Evolutionary conservation across 2,329 filamentous ascomycete species (phyloP).

Genomic region (Fusarium napiforme): DNA sequence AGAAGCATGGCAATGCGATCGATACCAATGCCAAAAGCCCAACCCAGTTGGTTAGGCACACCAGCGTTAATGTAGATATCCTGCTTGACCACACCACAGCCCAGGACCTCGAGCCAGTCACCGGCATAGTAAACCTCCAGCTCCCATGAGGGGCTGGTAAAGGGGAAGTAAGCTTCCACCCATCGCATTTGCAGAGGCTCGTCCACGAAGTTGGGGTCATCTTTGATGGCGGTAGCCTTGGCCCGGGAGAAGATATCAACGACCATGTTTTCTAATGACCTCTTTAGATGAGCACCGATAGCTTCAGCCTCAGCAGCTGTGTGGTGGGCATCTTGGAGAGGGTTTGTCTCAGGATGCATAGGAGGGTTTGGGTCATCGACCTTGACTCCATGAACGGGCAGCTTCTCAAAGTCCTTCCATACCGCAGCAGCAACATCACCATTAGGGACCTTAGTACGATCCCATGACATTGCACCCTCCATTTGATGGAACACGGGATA

Average conservation of each 20-base stretch:
- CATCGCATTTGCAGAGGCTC: slow-evolving; percentile 89
- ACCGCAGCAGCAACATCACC: slow-evolving; percentile 73
- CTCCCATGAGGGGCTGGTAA: slow-evolving; percentile 95
- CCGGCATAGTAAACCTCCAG: slow-evolving; percentile 94
- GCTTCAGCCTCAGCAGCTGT: slow-evolving; percentile 81
- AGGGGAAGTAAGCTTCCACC: slow-evolving; percentile 98
- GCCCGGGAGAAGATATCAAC: slow-evolving; percentile 88
- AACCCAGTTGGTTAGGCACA: slow-evolving; percentile 80
- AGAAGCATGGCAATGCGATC: slow-evolving; percentile 98
- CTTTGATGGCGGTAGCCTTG: slow-evolving; percentile 69
- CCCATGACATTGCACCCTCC: slow-evolving; percentile 94
- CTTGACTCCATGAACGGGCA: slow-evolving; percentile 78
- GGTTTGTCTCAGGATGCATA: slow-evolving; percentile 81
- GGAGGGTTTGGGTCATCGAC: slow-evolving; percentile 88
- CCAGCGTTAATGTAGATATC: slow-evolving; percentile 81
- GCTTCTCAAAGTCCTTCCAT: slow-evolving; percentile 72
- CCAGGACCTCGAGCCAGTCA: slow-evolving; percentile 95
- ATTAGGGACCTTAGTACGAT: slow-evolving; percentile 68
- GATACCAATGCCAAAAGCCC: slow-evolving; percentile 95
- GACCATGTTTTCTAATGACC: slow-evolving; percentile 88
- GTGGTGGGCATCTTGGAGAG: slow-evolving; percentile 79
- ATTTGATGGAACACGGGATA: slow-evolving; percentile 99
- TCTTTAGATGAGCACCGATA: slow-evolving; percentile 85
- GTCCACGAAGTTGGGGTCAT: slow-evolving; percentile 61
- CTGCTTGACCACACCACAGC: slow-evolving; percentile 91